These are phyloP conservation scores for Chrysopogon serrulatus DNA, from an alignment of 176 grass and related monocot genomes.

Conservation along the genomic window DNA sequence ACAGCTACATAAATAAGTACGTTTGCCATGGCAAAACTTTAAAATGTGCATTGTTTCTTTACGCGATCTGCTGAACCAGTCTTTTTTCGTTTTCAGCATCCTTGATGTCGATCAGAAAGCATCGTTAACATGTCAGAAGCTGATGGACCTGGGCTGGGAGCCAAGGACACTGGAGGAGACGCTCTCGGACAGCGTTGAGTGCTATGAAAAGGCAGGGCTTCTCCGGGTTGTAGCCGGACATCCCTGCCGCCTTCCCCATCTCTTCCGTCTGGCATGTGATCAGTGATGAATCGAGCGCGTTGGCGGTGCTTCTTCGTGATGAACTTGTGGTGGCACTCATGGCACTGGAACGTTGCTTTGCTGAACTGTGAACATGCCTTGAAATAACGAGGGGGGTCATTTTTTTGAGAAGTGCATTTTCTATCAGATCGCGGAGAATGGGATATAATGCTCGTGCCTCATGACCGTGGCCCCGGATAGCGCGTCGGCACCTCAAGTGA, in stretches of 20 bases:
- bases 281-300: background rate
- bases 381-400: background rate
- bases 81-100: background rate
- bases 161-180: conserved; percentile 34
- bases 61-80: background rate
- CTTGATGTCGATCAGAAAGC: background rate
- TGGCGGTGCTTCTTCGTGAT: background rate
- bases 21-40: background rate
- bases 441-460: no score
- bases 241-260: conserved; percentile 19
- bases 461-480: background rate
- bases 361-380: background rate
- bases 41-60: no score
- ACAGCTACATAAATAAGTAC: conserved; percentile 23
- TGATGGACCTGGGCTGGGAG: conserved; percentile 44
- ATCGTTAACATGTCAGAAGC: conserved; percentile 5
- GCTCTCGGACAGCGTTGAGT: conserved; percentile 24
- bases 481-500: background rate
- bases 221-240: background rate
- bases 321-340: background rate
- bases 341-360: background rate
- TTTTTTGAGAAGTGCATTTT: background rate
- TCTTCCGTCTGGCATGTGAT: background rate
- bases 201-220: conserved; percentile 20
- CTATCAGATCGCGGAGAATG: background rate